Evolutionary conservation across 2,329 filamentous ascomycete genomes (phyloP), one percentile per base, ranked within the genome.

Genomic region (Ceratocystiopsis brevicomis): DNA sequence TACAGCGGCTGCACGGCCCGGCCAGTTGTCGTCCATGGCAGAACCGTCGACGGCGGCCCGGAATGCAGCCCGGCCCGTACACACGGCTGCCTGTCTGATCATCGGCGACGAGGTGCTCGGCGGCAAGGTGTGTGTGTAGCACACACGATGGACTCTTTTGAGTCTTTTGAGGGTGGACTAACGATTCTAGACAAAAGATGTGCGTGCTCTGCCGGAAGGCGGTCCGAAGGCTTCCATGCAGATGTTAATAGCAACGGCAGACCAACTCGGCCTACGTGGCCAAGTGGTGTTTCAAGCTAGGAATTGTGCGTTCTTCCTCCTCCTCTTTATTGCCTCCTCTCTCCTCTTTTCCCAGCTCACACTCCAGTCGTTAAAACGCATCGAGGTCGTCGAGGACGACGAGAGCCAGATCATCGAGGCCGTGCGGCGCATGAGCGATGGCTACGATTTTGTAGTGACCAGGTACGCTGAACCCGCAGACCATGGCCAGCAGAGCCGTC

Each of bases 61-160:
- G 39, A 49, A 51, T 19, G 42, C 40, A 10, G 38, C 43, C 51
- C 53, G 53, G 55, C 76, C 71, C 47, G 92, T 96, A 52, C 78
- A 85, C 56, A 95, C 87, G 39, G 90, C 88, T 12, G 88, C 81
- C 45, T 93, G 85, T 59, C 63, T 96, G 50, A 86, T 98, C 47
- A 96, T 98, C 53, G 88, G 88, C n/a, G 88, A 96, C 62, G 88
- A 95, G 60, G 86, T 96, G 6, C 68, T 96, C 4, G 87, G 86
- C 18, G 88, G 90, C 53, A 96, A 96, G 79, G 87, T 85, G 59
- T 50, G 65, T 39, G 4, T 6, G 38, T 3, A 19, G 21, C 21
- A 21, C 8, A 21, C 35, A 2, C 14, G 15, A 9, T 30, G 14
- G 35, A n/a, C n/a, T n/a, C n/a, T n/a, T n/a, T n/a, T n/a, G n/a